phyloP scores from a whole-genome alignment of 1,284 basidiomycete species.

The Tausonia pullulans region DNA sequence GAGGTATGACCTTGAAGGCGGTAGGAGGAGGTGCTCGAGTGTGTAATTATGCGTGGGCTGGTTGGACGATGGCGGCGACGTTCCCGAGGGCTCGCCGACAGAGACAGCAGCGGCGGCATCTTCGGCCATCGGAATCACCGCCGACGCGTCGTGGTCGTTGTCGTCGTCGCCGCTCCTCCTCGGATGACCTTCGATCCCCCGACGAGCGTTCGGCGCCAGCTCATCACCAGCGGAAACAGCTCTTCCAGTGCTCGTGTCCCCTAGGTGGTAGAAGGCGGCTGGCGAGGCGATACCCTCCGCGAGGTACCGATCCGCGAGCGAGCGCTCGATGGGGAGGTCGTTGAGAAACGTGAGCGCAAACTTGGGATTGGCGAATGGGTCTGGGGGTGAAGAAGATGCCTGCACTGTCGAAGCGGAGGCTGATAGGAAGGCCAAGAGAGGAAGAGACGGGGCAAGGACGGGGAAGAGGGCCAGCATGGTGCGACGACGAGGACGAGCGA shows the following conservation, averaged over 20 bases:
- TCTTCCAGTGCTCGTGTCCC: too few relatives aligned
- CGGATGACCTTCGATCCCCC: neutral
- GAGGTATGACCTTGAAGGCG: conserved; percentile 4
- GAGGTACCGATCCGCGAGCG: neutral
- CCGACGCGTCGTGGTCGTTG: neutral
- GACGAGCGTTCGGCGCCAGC: too few relatives aligned
- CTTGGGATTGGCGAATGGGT: conserved; percentile 12
- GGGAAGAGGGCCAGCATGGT: too few relatives aligned
- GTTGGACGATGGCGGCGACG: neutral
- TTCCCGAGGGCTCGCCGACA: neutral
- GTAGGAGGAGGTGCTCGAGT: conserved; percentile 2
- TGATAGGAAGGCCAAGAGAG: too few relatives aligned
- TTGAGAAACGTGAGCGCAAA: conserved; percentile 13
- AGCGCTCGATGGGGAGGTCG: conserved; percentile 7
- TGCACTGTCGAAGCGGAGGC: too few relatives aligned
- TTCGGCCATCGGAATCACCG: neutral
- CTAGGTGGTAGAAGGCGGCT: too few relatives aligned
- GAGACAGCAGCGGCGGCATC: neutral
- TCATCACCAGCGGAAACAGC: too few relatives aligned
- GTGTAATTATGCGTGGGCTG: neutral
- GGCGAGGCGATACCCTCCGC: too few relatives aligned
- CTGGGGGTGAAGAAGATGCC: neutral
- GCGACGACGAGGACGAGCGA: too few relatives aligned
- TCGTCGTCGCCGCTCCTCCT: neutral
- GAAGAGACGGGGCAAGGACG: too few relatives aligned